phyloP scores from a whole-genome alignment of 2,329 filamentous ascomycete species.

The Shiraia bambusicola region DNA sequence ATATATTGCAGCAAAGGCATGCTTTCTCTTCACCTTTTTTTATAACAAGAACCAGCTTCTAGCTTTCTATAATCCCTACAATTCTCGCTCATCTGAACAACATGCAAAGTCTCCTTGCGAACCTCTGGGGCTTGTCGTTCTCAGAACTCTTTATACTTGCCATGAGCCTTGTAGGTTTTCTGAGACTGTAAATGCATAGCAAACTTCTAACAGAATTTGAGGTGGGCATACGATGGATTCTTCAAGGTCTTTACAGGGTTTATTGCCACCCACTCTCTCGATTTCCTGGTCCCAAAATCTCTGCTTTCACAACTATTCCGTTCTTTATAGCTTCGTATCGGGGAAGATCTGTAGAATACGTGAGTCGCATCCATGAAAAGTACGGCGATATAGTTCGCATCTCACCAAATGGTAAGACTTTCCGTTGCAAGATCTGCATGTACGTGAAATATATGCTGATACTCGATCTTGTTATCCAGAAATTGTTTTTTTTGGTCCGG shows the following conservation, averaged over 20 bases:
- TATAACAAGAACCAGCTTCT: too few species aligned
- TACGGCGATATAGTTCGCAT: conserved; percentile 33
- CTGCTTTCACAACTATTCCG: conserved; percentile 19
- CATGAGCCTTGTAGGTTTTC: too few species aligned
- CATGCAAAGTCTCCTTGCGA: too few species aligned
- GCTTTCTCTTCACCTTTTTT: too few species aligned
- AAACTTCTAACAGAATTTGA: neutral
- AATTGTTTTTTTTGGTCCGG: conserved; percentile 14
- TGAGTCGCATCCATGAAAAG: conserved; percentile 32
- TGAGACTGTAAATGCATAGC: too few species aligned
- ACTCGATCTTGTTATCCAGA: neutral
- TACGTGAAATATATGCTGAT: neutral
- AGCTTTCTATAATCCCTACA: too few species aligned
- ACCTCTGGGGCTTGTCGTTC: too few species aligned
- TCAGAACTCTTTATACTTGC: too few species aligned
- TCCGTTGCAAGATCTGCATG: neutral
- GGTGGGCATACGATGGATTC: conserved; percentile 9
- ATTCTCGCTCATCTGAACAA: too few species aligned
- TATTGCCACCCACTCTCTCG: conserved; percentile 47
- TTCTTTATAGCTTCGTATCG: conserved; percentile 1
- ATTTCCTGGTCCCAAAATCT: conserved; percentile 44
- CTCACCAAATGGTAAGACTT: conserved; percentile 9
- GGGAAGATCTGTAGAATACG: conserved; percentile 1
- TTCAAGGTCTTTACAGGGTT: conserved; percentile 36
- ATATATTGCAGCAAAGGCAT: too few species aligned